Conservation (phyloP, 371 early-diverging fungal genomes). For the Mucor circinelloides region DNA sequence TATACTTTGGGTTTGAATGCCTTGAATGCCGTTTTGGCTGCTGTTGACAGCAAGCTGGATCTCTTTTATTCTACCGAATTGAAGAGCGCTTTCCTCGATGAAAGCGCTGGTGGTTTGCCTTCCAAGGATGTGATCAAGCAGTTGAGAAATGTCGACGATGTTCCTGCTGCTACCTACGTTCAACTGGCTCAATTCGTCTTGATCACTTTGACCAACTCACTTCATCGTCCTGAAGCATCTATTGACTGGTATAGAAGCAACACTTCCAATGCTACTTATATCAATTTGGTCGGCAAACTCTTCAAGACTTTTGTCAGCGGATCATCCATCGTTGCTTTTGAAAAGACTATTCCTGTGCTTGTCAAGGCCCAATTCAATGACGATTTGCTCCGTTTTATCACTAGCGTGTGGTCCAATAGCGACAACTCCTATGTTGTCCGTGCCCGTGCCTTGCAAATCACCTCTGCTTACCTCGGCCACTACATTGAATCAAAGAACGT, state of each 20-base stretch:
- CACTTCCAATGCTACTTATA: background rate
- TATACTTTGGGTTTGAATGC: background rate
- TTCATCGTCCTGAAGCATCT: constrained; percentile 6
- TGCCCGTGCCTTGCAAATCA: constrained; percentile 67
- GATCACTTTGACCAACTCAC: constrained; percentile 8
- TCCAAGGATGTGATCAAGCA: constrained; percentile 23
- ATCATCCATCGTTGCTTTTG: constrained; percentile 46
- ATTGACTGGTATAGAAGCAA: constrained; percentile 22
- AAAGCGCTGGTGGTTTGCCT: constrained; percentile 9
- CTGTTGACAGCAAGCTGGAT: background rate
- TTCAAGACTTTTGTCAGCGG: constrained; percentile 53
- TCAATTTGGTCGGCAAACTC: constrained; percentile 29
- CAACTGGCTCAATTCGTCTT: constrained; percentile 27
- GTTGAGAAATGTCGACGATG: constrained; percentile 23
- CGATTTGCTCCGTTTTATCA: constrained; percentile 68
- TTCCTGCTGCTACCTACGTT: constrained; percentile 12
- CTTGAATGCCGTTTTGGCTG: constrained; percentile 11
- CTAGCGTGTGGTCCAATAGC: constrained; percentile 60
- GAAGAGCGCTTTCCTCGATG: constrained; percentile 1
- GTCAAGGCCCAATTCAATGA: constrained; percentile 56
- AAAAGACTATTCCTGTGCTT: constrained; percentile 55
- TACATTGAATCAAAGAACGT: constrained; percentile 32
- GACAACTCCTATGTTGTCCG: constrained; percentile 36
- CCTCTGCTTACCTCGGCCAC: constrained; percentile 58
- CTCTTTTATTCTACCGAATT: constrained; percentile 19